These are phyloP conservation scores for Pulveroboletus ravenelii DNA, from an alignment of 768 basidiomycete genomes.

Conservation along the genomic window DNA sequence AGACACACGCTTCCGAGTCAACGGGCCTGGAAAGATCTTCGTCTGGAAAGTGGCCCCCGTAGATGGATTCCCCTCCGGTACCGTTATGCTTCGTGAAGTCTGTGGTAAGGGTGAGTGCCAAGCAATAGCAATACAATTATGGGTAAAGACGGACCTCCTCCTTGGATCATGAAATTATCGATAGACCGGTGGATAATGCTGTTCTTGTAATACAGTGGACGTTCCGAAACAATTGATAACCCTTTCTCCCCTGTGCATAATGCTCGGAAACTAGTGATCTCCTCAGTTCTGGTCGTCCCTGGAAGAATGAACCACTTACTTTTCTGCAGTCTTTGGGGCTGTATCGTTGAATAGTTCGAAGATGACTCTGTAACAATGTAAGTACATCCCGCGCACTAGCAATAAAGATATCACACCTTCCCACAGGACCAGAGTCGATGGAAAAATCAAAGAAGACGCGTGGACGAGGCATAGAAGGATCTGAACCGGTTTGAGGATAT, in stretches of 20 bases:
- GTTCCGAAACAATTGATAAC: constrained; percentile 53
- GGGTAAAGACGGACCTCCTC: constrained; percentile 49
- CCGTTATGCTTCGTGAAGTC: constrained; percentile 82
- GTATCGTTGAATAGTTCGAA: constrained; percentile 74
- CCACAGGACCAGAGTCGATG: constrained; percentile 44
- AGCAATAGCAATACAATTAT: background rate
- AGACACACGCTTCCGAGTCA: constrained; percentile 56
- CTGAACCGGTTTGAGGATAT: background rate
- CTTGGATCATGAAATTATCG: constrained; percentile 75
- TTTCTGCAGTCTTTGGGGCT: constrained; percentile 74
- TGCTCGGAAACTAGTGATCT: constrained; percentile 62
- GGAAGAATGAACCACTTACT: constrained; percentile 43
- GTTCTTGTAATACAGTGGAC: constrained; percentile 80
- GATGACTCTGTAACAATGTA: constrained; percentile 44
- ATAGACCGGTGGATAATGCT: constrained; percentile 77
- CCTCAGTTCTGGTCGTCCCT: constrained; percentile 8
- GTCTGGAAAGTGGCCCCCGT: constrained; percentile 69
- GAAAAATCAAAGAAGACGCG: constrained; percentile 70
- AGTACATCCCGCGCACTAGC: constrained; percentile 5
- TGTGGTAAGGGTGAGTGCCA: constrained; percentile 16
- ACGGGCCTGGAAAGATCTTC: constrained; percentile 65
- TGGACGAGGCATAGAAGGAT: constrained; percentile 43
- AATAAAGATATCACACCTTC: constrained; percentile 42
- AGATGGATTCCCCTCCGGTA: constrained; percentile 78
- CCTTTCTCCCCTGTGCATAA: constrained; percentile 87